phyloP scores from a whole-genome alignment of 1,284 basidiomycete species.

The Acaromyces ingoldii region DNA sequence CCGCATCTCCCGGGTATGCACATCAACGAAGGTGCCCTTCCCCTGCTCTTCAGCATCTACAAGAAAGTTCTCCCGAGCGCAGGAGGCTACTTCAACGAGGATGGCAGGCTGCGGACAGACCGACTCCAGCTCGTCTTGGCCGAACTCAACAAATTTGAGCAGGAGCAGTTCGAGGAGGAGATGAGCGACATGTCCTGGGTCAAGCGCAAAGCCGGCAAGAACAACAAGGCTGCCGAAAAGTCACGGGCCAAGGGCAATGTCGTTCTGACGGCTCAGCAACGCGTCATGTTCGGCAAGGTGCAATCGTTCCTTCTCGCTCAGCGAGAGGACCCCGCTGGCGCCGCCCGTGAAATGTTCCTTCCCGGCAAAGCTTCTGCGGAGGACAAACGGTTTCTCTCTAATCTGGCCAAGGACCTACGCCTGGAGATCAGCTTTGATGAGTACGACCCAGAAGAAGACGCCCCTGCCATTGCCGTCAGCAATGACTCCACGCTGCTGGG shows the following conservation, averaged over 20 bases:
- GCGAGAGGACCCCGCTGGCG: conserved; percentile 18
- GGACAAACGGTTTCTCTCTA: conserved; percentile 37
- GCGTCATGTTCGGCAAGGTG: conserved; percentile 20
- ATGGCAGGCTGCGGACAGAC: conserved; percentile 72
- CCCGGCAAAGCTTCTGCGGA: conserved; percentile 20
- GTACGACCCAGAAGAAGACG: conserved; percentile 34
- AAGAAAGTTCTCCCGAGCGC: conserved; percentile 79
- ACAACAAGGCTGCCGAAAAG: conserved; percentile 10
- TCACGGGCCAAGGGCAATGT: conserved; percentile 2
- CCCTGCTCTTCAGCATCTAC: conserved; percentile 88
- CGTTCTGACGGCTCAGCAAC: conserved; percentile 13
- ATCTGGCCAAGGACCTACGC: conserved; percentile 32
- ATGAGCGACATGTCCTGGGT: conserved; percentile 67
- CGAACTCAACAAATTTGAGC: conserved; percentile 81
- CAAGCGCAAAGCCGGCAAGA: conserved; percentile 5
- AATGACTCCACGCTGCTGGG: conserved; percentile 16
- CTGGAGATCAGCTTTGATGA: conserved; percentile 42
- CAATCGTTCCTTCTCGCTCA: conserved; percentile 15
- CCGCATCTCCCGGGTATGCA: conserved; percentile 94
- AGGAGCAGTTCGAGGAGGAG: conserved; percentile 83
- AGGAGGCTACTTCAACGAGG: conserved; percentile 91
- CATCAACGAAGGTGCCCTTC: conserved; percentile 93
- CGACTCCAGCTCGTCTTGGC: conserved; percentile 81
- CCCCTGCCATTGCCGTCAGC: conserved; percentile 32
- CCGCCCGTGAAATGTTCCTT: conserved; percentile 30